Conservation (phyloP, 139 green algal species). For the Mychonastes homosphaera region DNA sequence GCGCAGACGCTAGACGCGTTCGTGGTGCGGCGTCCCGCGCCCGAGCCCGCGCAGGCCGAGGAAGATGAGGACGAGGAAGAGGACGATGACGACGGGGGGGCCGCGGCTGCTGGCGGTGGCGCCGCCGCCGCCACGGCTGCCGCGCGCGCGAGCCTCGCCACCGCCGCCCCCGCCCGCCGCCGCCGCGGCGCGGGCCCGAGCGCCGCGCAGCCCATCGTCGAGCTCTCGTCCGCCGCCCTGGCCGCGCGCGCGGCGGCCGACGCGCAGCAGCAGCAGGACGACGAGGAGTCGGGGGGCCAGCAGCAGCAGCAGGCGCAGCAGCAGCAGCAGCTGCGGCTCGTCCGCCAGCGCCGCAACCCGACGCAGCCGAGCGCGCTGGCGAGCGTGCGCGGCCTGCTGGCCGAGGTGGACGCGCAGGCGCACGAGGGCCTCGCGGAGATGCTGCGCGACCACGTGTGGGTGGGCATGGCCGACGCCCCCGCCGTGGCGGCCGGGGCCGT, state of each 20-base stretch:
- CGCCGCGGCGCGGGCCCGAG: not conserved
- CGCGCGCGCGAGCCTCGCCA: not conserved
- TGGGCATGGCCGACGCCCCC: slow-evolving; percentile 45
- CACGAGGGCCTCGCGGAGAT: slow-evolving; percentile 54
- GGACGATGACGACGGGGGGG: not conserved
- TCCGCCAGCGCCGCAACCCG: slow-evolving; percentile 8
- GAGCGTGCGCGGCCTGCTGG: slow-evolving; percentile 35
- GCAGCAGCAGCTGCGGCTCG: not conserved
- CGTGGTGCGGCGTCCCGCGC: slow-evolving; percentile 14
- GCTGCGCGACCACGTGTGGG: slow-evolving; percentile 45
- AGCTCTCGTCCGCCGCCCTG: too few relatives aligned
- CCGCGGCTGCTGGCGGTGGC: not conserved
- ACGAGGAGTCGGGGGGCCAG: not conserved
- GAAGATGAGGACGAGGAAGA: not conserved
- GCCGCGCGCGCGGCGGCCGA: too few relatives aligned
- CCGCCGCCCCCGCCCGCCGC: slow-evolving; percentile 8
- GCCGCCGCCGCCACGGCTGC: not conserved
- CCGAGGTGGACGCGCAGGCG: slow-evolving; percentile 21
- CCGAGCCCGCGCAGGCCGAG: not conserved
- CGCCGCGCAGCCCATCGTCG: too few relatives aligned
- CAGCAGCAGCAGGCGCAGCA: slow-evolving; percentile 13
- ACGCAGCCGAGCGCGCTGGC: not conserved
- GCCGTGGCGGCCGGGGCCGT: slow-evolving; percentile 2
- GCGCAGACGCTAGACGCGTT: slow-evolving; percentile 60
- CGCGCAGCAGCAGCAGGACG: not conserved